Evolutionary conservation across 2,329 filamentous ascomycete species (phyloP), one percentile per base, ranked within the genome.

Genomic region (Tolypocladium ophioglossoides): DNA sequence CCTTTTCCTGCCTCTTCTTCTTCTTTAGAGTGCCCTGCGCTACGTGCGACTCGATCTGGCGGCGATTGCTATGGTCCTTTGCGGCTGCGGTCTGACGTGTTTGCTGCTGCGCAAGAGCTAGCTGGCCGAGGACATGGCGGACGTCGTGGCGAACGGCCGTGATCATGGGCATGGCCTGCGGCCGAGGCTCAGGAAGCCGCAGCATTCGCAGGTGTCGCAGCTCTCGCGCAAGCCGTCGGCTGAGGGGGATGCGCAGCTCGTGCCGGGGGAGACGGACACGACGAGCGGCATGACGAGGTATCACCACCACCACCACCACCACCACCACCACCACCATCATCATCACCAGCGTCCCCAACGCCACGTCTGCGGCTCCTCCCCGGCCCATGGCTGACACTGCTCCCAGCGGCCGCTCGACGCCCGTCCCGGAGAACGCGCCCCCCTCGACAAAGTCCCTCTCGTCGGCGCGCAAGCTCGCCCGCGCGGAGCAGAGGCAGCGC

Each of bases 371-470:
- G 4, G 1, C 12, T 14, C 3, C 6, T 20, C 5, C n/a, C n/a
- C n/a, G n/a, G n/a, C n/a, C n/a, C 20, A 14, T 46, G 1, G 27
- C 37, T 51, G 34, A 52, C 58, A 54, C 58, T 56, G 44, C 27
- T 24, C 18, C 1, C 61, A 95, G 90, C 71, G 89, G 90, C 56
- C 82, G 82, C 55, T 91, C 89, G 16, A 96, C 91, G 4, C 91
- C 91, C 46, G 72, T 96, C 50, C 84, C 92, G 53, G 80, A 85
- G 63, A 91, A 97, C 78, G 94, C 94, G 12, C 94, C 89, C n/a
- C 92, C 91, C 1, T 97, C 92, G 1, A 84, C 86, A 55, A 87
- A 92, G 62, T 91, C 87, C 39, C 86, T 96, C 57, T 95, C 90
- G 44, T 86, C 84, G 16, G 91, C 87, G 24, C 85, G 91, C 61